A percentile compares a stretch with the other conserved stretches of the same genome.
phyloP scores from a whole-genome alignment of 1,284 basidiomycete genomes.

The Trichosporon faecale region DNA sequence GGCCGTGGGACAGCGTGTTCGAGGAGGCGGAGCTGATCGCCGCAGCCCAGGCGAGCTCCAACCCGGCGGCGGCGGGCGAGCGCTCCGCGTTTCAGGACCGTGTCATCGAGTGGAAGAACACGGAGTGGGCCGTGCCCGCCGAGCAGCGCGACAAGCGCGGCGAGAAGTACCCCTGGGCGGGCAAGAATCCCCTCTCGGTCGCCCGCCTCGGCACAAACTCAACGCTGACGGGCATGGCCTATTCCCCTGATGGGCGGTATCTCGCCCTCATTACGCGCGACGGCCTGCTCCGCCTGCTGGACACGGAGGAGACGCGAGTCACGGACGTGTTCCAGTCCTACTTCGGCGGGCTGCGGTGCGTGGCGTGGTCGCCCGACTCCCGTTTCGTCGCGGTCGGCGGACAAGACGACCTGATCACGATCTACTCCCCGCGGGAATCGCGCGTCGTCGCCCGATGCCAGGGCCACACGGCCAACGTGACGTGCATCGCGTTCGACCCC shows the following conservation, averaged over 20 bases:
- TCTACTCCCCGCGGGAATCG: slow-evolving; percentile 86
- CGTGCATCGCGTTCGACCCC: slow-evolving; percentile 78
- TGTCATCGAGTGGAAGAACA: slow-evolving; percentile 50
- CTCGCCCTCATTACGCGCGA: slow-evolving; percentile 84
- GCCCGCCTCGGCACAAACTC: slow-evolving; percentile 52
- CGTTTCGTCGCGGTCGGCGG: slow-evolving; percentile 87
- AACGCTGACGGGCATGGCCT: slow-evolving; percentile 74
- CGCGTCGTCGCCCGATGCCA: slow-evolving; percentile 93
- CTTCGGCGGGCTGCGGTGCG: slow-evolving; percentile 80
- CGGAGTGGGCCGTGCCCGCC: slow-evolving; percentile 39
- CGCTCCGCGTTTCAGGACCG: slow-evolving; percentile 23
- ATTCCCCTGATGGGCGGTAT: slow-evolving; percentile 82
- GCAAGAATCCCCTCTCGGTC: slow-evolving; percentile 50
- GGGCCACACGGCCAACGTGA: slow-evolving; percentile 92
- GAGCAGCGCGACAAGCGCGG: slow-evolving; percentile 36
- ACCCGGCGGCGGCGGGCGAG: slow-evolving; percentile 4
- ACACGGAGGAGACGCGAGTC: slow-evolving; percentile 75
- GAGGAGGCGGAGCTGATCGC: slow-evolving; percentile 18
- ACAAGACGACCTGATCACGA: slow-evolving; percentile 90
- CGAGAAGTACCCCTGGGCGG: slow-evolving; percentile 43
- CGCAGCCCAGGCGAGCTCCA: neutral
- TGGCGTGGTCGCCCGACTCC: slow-evolving; percentile 89
- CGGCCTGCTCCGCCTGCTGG: slow-evolving; percentile 80
- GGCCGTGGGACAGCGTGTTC: slow-evolving; percentile 43
- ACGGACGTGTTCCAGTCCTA: slow-evolving; percentile 88